Evolutionary conservation across 2,329 filamentous ascomycete species (phyloP).

Genomic region (Xylariaceae sp.): DNA sequence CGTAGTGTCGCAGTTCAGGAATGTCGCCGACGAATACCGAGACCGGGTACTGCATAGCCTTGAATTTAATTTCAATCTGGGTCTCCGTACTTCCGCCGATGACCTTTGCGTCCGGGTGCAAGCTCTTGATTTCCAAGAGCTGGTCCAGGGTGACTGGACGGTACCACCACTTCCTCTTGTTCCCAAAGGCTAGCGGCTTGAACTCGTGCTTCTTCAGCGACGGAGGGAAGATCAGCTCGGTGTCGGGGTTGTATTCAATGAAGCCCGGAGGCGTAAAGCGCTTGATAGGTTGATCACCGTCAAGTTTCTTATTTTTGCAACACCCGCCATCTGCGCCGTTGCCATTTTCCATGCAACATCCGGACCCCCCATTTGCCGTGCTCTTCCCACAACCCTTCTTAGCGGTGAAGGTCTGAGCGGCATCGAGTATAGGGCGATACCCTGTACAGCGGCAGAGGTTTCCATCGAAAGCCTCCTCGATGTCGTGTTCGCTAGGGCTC

Average conservation of each 20-base stretch:
- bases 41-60: conserved; percentile 81
- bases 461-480: conserved; percentile 96
- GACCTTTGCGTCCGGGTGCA: conserved; percentile 80
- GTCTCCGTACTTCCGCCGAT: conserved; percentile 96
- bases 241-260: conserved; percentile 89
- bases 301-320: conserved; percentile 58
- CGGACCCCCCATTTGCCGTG: conserved; percentile 43
- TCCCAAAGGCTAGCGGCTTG: conserved; percentile 80
- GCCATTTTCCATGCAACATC: conserved; percentile 68
- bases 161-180: conserved; percentile 92
- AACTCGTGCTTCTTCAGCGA: conserved; percentile 76
- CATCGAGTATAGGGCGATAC: conserved; percentile 89
- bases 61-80: conserved; percentile 98
- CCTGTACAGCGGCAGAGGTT: conserved; percentile 95
- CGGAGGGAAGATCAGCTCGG: conserved; percentile 91
- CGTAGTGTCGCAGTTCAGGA: conserved; percentile 76
- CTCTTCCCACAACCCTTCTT: conserved; percentile 47
- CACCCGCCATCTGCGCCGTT: conserved; percentile 51
- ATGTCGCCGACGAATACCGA: conserved; percentile 95
- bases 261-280: conserved; percentile 82
- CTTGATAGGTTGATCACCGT: conserved; percentile 52
- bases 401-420: conserved; percentile 79
- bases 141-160: conserved; percentile 82
- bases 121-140: conserved; percentile 83
- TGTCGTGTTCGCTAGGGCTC: conserved; percentile 69